These are phyloP conservation scores for Xylaria curta DNA, from an alignment of 495 filamentous ascomycete species.

Conservation along the genomic window DNA sequence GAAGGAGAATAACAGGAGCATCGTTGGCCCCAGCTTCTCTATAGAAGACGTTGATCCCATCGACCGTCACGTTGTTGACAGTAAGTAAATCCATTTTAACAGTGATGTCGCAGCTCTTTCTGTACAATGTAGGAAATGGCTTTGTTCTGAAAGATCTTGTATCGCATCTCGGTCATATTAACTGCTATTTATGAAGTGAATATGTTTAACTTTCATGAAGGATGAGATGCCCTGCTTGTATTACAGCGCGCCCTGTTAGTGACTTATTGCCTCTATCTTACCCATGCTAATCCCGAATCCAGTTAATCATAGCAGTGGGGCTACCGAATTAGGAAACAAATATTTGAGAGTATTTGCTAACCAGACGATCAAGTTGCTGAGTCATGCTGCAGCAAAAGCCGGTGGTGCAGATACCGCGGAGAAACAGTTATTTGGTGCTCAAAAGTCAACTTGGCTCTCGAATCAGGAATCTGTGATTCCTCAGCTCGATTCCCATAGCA, in stretches of 20 bases:
- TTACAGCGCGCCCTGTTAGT: not conserved
- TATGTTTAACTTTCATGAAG: not conserved
- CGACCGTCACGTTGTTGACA: not conserved
- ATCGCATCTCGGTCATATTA: not conserved
- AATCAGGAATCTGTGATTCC: not conserved
- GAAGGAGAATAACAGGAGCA: constrained; percentile 61
- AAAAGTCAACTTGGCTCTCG: not conserved
- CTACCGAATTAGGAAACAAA: not conserved
- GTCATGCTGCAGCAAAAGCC: not conserved
- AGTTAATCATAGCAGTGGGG: not conserved
- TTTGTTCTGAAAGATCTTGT: not conserved
- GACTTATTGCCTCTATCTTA: not conserved
- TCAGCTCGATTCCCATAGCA: not conserved
- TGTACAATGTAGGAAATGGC: not conserved
- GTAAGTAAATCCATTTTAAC: not conserved
- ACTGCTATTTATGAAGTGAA: not conserved
- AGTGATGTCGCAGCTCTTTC: not conserved
- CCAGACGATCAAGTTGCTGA: not conserved
- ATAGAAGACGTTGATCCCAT: constrained; percentile 64
- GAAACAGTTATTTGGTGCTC: not conserved
- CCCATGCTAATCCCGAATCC: not conserved
- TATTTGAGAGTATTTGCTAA: not conserved
- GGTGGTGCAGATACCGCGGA: not conserved
- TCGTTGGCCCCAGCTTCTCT: constrained; percentile 49
- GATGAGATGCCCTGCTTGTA: not conserved